Base-by-base conservation (phyloP, 2,329 filamentous ascomycete genomes). In the Colletotrichum lentis region DNA sequence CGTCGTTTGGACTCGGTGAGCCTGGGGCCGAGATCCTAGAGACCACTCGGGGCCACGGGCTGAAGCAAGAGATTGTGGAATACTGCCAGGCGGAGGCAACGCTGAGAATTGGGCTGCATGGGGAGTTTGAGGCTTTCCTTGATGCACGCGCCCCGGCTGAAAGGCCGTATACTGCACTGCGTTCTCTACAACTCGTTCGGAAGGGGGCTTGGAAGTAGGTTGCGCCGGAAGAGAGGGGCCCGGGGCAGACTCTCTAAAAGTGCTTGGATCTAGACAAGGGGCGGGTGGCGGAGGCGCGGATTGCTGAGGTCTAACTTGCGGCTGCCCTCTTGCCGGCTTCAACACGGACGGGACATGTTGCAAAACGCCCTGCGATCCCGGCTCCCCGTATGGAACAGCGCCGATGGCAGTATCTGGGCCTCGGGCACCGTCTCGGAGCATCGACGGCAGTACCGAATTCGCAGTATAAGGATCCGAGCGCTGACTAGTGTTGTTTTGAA, bases 331-430 rank as follows among this genome's bases (percentile, higher is more conserved):
- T 3, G 74, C 76, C 16, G 76, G 74, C 50, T 75, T 74, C 10
- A 78, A 70, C 18, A 77, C 72, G 0, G 77, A 76, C 0, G 75
- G 76, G 2, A 75, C 64, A 39, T 75, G 72, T 35, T 24, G 67
- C 35, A 22, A 73, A 46, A 24, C 39, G 8, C 10, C 54, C 3
- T 54, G 37, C 5, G 44, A 14, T 16, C 11, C 35, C 27, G 2
- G 35, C 20, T 5, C 12, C 11, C n/a, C 5, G n/a, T 50, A 6
- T 4, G 14, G n/a, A 35, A 4, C 24, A 22, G 16, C 22, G 18
- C 24, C 3, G 3, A 12, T 11, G 16, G 24, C 12, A 22, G 43
- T 31, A 20, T 18, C 14, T 8, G 57, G 35, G n/a, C 11, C 35
- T 22, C 16, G 52, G 12, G n/a, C 31, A 37, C 52, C 20, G 22